Base-by-base conservation (phyloP, 129 eudicot species). In the Centrapalus pauciflorus region DNA sequence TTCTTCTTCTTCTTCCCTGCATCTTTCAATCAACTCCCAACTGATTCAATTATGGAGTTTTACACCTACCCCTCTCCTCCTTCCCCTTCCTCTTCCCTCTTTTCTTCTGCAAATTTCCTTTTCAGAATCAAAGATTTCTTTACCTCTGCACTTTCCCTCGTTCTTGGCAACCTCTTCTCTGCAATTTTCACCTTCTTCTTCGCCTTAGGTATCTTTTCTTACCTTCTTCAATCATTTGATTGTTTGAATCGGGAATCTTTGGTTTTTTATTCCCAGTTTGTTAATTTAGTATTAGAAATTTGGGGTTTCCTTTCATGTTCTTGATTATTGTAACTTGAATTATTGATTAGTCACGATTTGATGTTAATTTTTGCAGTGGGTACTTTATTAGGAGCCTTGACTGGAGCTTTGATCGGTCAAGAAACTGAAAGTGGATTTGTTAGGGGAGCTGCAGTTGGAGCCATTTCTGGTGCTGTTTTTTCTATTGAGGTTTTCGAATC, bases 391-490 rank as follows among this genome's bases (percentile, higher is more conserved):
- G 99, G 99, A 61, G 96, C 96, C 37, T 25, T 93, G 81, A 93
- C 99, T 2, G 99, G 99, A 26, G 99, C 99, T 49, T 66, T 93
- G 63, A 93, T 93, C 7, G 99, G 99, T 12, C 99, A 93, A 79
- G 99, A 93, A 77, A 93, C 99, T 1, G 99, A 93, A 70, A 93
- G 99, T 74, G 99, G 99, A 29, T 93, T 93, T 48, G 84, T 93
- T 38, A 83, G 99, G 37, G 99, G 99, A 61, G 96, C 99, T 75
- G 96, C 99, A 3, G 86, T 93, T 55, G 99, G 99, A 68, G 99
- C 99, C 71, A 93, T 93, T 58, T 89, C 99, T 20, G 99, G 99
- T 50, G 99, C 99, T 71, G 99, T 93, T 69, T 93, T 93, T 78
- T 93, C 99, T 0, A 86, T 93, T 66, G 99, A 93, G 73, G 99